Conservation (phyloP, 2,329 filamentous ascomycete species). For the Didymellaceae sp. region DNA sequence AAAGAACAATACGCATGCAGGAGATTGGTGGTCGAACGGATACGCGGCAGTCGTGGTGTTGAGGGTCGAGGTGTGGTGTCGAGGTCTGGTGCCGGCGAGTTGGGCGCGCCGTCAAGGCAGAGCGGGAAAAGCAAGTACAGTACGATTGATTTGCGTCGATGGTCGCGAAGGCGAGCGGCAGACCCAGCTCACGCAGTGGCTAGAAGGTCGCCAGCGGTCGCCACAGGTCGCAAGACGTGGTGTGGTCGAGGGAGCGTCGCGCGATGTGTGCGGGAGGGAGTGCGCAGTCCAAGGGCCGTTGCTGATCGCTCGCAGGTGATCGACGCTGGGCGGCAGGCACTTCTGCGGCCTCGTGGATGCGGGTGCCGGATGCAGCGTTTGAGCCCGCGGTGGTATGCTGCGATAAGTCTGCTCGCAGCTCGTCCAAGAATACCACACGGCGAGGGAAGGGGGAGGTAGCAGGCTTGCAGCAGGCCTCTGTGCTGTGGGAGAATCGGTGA, state of each 20-base stretch:
- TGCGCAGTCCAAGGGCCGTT: constrained; percentile 8
- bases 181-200: constrained; percentile 11
- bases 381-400: constrained; percentile 1
- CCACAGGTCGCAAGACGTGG: not conserved
- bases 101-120: constrained; percentile 11
- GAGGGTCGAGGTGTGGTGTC: constrained; percentile 2
- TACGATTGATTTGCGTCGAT: constrained; percentile 4
- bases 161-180: constrained; percentile 11
- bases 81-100: constrained; percentile 9
- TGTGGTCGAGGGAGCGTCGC: constrained; percentile 1
- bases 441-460: not conserved
- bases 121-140: constrained; percentile 13
- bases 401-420: constrained; percentile 7
- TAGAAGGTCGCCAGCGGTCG: constrained; percentile 9
- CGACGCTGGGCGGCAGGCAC: constrained; percentile 14
- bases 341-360: constrained; percentile 1
- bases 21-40: not conserved
- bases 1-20: constrained; percentile 13
- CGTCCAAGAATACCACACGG: not conserved
- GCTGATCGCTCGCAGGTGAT: constrained; percentile 15
- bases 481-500: constrained; percentile 11
- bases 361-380: constrained; percentile 16
- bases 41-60: not conserved
- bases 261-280: constrained; percentile 8
- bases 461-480: constrained; percentile 9